These are phyloP conservation scores for Vigna reflexopilosa DNA, from an alignment of 306 rosid species.

Conservation along the genomic window DNA sequence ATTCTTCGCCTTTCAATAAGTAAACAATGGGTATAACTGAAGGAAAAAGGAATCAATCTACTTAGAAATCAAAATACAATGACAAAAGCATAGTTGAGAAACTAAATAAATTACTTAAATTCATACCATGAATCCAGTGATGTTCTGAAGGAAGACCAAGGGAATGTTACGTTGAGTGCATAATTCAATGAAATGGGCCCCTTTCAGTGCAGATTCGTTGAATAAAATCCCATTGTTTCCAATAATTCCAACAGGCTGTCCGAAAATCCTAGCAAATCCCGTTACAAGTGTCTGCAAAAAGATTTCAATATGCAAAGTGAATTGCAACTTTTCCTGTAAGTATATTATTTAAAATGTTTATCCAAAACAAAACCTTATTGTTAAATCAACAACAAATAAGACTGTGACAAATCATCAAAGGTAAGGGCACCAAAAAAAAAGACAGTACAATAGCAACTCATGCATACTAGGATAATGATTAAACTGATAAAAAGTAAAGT, in stretches of 20 bases:
- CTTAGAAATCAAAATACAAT: slow-evolving; percentile 20
- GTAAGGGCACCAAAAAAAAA: background rate
- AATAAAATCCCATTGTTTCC: slow-evolving; percentile 95
- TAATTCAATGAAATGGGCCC: slow-evolving; percentile 93
- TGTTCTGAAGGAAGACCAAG: slow-evolving; percentile 94
- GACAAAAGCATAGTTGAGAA: slow-evolving; percentile 15
- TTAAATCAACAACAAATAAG: slow-evolving; percentile 37
- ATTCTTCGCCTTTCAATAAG: background rate
- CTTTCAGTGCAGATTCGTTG: slow-evolving; percentile 93
- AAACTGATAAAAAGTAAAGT: slow-evolving; percentile 38
- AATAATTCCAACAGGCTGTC: slow-evolving; percentile 95
- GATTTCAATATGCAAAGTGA: slow-evolving; percentile 16
- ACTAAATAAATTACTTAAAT: slow-evolving; percentile 33
- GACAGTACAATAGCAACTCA: background rate
- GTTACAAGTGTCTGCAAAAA: slow-evolving; percentile 92
- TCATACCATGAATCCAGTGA: slow-evolving; percentile 96
- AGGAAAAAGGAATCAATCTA: slow-evolving; percentile 37
- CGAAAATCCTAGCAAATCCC: slow-evolving; percentile 87
- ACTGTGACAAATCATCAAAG: slow-evolving; percentile 13
- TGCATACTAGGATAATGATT: slow-evolving; percentile 16
- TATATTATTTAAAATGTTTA: background rate
- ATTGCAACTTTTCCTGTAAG: background rate
- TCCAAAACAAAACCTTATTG: background rate
- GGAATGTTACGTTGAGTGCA: slow-evolving; percentile 90
- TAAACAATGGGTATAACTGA: slow-evolving; percentile 42